These are phyloP conservation scores for Neospora caninum DNA, from an alignment of 169 alveolate genomes.

Conservation along the genomic window DNA sequence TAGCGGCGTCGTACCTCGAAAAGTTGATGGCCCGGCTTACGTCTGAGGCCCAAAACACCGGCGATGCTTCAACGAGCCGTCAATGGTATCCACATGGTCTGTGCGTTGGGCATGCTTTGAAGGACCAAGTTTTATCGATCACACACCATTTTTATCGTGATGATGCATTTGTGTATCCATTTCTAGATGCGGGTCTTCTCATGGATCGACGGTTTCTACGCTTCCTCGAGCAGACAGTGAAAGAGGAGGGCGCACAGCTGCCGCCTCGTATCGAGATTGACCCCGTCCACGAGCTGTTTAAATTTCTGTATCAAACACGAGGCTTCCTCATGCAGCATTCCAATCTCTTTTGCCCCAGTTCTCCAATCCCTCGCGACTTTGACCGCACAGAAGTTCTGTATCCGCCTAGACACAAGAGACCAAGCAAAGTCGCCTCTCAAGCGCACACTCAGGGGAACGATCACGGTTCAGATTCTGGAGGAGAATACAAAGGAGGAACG, in stretches of 20 bases:
- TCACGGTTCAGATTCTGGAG: not conserved
- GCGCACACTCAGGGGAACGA: not conserved
- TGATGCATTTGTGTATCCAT: slow-evolving; percentile 36
- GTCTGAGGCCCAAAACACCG: not conserved
- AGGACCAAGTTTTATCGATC: slow-evolving; percentile 7
- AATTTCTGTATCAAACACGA: slow-evolving; percentile 25
- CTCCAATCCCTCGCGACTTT: slow-evolving; percentile 20
- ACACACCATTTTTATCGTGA: slow-evolving; percentile 46
- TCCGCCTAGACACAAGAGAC: slow-evolving; percentile 38
- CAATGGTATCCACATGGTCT: slow-evolving; percentile 10
- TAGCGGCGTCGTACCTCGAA: slow-evolving; percentile 2
- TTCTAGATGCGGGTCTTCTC: slow-evolving; percentile 29
- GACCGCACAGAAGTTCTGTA: slow-evolving; percentile 25
- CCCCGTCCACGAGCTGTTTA: slow-evolving; percentile 43
- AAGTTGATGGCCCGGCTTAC: not conserved
- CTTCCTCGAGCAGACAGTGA: not conserved
- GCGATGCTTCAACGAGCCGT: not conserved
- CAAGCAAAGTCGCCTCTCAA: not conserved
- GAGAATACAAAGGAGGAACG: slow-evolving; percentile 1
- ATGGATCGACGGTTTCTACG: slow-evolving; percentile 1
- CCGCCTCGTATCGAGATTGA: slow-evolving; percentile 48
- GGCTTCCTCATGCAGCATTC: slow-evolving; percentile 49
- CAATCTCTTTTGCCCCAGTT: slow-evolving; percentile 30
- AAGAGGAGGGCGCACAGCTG: not conserved
- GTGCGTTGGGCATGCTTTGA: slow-evolving; percentile 23